phyloP scores from a whole-genome alignment of 2,329 filamentous ascomycete genomes.

The Aspergillus ustus region DNA sequence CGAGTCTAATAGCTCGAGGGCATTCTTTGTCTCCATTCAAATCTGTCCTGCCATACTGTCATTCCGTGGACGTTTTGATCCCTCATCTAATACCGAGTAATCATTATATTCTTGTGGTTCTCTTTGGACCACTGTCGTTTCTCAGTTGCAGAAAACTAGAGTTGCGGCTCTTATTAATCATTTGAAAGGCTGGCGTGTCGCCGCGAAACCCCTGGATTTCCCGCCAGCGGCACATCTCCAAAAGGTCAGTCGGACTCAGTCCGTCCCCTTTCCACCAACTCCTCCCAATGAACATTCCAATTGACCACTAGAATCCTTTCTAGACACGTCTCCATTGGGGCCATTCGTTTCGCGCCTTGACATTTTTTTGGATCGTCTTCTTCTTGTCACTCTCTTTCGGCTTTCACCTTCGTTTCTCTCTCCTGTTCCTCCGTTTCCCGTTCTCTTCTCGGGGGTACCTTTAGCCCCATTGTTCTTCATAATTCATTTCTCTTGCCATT shows the following conservation, averaged over 20 bases:
- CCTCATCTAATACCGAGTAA: background rate
- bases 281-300: constrained; percentile 38
- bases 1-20: constrained; percentile 19
- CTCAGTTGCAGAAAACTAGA: background rate
- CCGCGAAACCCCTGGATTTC: constrained; percentile 22
- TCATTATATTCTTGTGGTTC: constrained; percentile 10
- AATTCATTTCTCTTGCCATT: constrained; percentile 8
- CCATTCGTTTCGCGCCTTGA: constrained; percentile 29
- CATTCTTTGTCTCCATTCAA: constrained; percentile 23
- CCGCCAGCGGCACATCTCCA: constrained; percentile 26
- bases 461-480: constrained; percentile 18
- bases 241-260: constrained; percentile 17
- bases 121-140: constrained; percentile 14
- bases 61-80: constrained; percentile 8
- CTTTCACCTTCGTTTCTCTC: constrained; percentile 15
- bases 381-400: constrained; percentile 23
- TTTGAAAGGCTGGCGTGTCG: constrained; percentile 14
- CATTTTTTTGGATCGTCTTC: constrained; percentile 25
- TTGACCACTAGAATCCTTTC: constrained; percentile 31
- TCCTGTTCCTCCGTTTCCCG: constrained; percentile 25
- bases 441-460: constrained; percentile 26
- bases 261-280: constrained; percentile 28
- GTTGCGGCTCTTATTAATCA: constrained; percentile 12
- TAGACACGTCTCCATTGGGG: constrained; percentile 38
- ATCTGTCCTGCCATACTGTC: constrained; percentile 17